Conservation (phyloP, 768 basidiomycete species). For the Tylopilus intermedius region DNA sequence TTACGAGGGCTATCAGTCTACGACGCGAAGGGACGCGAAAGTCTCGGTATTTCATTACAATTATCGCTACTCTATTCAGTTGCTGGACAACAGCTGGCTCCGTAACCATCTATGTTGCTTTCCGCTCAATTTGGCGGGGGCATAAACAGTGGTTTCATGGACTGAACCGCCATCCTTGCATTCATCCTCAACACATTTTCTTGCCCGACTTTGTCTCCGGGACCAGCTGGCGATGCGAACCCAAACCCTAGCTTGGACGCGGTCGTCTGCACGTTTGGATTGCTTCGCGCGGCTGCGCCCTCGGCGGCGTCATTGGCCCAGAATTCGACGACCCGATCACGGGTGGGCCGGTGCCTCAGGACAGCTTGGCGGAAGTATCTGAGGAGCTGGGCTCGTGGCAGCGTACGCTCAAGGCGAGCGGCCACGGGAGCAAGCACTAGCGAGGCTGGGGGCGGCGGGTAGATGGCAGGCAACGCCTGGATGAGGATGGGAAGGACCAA, state of each 20-base stretch:
- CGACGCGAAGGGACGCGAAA: no score
- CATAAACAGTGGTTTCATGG: constrained; percentile 23
- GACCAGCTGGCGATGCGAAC: constrained; percentile 22
- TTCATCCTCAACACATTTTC: constrained; percentile 24
- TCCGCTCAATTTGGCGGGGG: constrained; percentile 17
- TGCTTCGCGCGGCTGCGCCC: constrained; percentile 45
- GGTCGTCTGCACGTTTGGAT: constrained; percentile 43
- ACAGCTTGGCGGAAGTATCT: constrained; percentile 54
- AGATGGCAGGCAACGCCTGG: constrained; percentile 37
- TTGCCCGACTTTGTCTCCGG: constrained; percentile 6
- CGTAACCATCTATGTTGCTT: background rate
- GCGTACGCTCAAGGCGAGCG: constrained; percentile 31
- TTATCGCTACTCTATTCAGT: background rate
- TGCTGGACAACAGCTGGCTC: background rate
- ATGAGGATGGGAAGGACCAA: constrained; percentile 50
- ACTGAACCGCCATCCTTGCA: constrained; percentile 25
- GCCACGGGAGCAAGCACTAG: constrained; percentile 18
- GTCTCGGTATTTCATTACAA: background rate
- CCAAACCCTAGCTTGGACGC: constrained; percentile 44
- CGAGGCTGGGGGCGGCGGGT: constrained; percentile 30
- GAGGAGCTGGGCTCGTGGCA: constrained; percentile 49
- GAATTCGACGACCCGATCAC: constrained; percentile 45
- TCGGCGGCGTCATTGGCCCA: constrained; percentile 55
- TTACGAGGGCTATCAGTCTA: no score
- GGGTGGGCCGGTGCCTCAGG: constrained; percentile 48